Base-by-base conservation (phyloP, 805 yeast species). In the Candida ortonii region DNA sequence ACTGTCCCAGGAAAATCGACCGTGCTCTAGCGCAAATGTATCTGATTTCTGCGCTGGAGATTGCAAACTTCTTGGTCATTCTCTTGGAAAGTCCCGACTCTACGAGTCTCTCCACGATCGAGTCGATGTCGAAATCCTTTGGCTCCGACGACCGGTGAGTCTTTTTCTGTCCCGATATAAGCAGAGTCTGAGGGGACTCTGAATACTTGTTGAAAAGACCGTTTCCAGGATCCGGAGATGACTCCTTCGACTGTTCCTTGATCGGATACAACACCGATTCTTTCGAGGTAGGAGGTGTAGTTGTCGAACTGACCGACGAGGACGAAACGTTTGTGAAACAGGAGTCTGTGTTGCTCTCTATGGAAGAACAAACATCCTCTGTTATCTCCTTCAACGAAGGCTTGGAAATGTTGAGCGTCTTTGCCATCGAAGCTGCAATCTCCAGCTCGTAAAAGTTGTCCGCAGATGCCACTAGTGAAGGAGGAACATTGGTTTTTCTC, bases 1-100 rank as follows among this genome's bases (percentile, higher is more conserved):
- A 88, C 48, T 81, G 89, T 7, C 61, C 65, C 55, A 80, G 51
- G 36, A 81, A 78, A 12, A 80, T 65, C 30, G 76, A 73, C 38
- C 86, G 63, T 5, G 84, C 71, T 43, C 67, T 73, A 14, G 73
- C 66, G 53, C 83, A 71, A 27, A 80, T 68, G 44, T 65, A 62
- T 51, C 72, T 78, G 28, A 80, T 67, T 49, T 80, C 85, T 46
- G 67, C 59, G 3, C 67, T 51, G 10, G 75, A 57, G 28, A 80
- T 57, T 0, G 74, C 71, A 35, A 80, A 71, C 38, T 70, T 70
- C 43, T 69, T 70, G 17, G 68, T 62, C 36, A 61, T 59, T 21
- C 56, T 50, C 30, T 67, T 63, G 4, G 68, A 53, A 12, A 66
- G 57, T 3, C 83, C 84, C 9, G 71, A 58, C 18, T 68, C 70